Conservation (phyloP, 352 stramenopile species). For the Phytophthora pistaciae region DNA sequence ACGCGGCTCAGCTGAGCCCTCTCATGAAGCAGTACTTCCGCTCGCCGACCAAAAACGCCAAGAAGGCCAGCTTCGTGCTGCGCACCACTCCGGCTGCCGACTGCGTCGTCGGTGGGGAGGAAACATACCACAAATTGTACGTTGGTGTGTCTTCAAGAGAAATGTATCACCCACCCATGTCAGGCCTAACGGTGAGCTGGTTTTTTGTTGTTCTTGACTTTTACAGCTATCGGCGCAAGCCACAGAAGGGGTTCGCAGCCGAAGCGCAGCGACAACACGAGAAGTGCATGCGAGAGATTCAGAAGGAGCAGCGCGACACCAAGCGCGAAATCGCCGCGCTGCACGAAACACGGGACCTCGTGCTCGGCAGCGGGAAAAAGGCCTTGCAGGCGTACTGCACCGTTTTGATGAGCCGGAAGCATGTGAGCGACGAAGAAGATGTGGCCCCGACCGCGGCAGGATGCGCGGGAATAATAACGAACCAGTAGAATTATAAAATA, state of each 20-base stretch:
- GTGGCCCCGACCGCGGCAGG: conserved; percentile 1
- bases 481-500: conserved; percentile 1
- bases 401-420: conserved; percentile 66
- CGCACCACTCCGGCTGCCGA: conserved; percentile 77
- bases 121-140: conserved; percentile 84
- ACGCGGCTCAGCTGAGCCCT: conserved; percentile 81
- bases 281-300: conserved; percentile 65
- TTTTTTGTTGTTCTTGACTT: background rate
- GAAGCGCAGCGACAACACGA: conserved; percentile 64
- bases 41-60: conserved; percentile 61
- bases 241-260: conserved; percentile 50
- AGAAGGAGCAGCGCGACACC: conserved; percentile 63
- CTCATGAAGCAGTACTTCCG: conserved; percentile 84
- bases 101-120: conserved; percentile 81
- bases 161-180: too few relatives aligned
- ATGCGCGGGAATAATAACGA: background rate
- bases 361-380: conserved; percentile 79
- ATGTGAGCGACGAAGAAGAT: conserved; percentile 44
- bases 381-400: conserved; percentile 77
- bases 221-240: conserved; percentile 57
- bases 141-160: conserved; percentile 12
- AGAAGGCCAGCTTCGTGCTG: conserved; percentile 77
- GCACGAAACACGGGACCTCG: conserved; percentile 73
- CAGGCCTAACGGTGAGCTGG: background rate
- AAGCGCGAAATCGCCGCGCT: conserved; percentile 68